Evolutionary conservation across 306 rosid genomes (phyloP).

Genomic region (Potentilla sterilis): DNA sequence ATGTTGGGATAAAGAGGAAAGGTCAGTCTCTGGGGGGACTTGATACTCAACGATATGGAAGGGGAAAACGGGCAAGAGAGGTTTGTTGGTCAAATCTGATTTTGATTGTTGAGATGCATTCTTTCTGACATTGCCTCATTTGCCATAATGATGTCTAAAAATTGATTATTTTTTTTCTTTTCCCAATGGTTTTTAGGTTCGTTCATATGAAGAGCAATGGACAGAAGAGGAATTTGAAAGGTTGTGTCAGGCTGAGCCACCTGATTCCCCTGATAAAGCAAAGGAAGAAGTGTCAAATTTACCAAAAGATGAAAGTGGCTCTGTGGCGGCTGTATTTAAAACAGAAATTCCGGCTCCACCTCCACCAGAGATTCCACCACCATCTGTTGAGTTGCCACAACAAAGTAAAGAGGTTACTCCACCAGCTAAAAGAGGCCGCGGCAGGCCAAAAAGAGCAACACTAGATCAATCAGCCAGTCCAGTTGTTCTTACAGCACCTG

Average conservation of each 20-base stretch:
- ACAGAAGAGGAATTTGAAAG: slow-evolving; percentile 99
- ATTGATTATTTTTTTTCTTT: not conserved
- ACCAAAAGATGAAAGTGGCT: slow-evolving; percentile 39
- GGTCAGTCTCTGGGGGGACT: slow-evolving; percentile 61
- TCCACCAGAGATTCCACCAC: slow-evolving; percentile 31
- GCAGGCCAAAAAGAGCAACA: slow-evolving; percentile 83
- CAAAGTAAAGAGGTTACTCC: slow-evolving; percentile 66
- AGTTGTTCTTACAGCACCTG: slow-evolving; percentile 39
- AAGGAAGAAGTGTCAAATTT: slow-evolving; percentile 48
- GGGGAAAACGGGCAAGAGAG: slow-evolving; percentile 99
- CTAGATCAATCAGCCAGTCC: slow-evolving; percentile 49
- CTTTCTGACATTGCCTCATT: not conserved
- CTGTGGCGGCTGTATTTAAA: slow-evolving; percentile 39
- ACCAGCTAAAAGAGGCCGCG: slow-evolving; percentile 93
- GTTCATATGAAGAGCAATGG: slow-evolving; percentile 98
- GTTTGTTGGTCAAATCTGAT: slow-evolving; percentile 43
- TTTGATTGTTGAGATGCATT: slow-evolving; percentile 12
- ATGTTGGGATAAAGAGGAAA: slow-evolving; percentile 73
- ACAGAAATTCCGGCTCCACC: slow-evolving; percentile 41
- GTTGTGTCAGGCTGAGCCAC: slow-evolving; percentile 79
- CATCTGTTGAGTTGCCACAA: slow-evolving; percentile 50
- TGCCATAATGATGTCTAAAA: slow-evolving; percentile 7
- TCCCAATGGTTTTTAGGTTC: slow-evolving; percentile 54
- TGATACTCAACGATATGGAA: slow-evolving; percentile 87
- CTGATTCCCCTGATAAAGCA: slow-evolving; percentile 56